Percentiles rank a stretch among this genome's conserved stretches.
Conservation (phyloP, 208 protist species). For the Leishmania turanica region DNA sequence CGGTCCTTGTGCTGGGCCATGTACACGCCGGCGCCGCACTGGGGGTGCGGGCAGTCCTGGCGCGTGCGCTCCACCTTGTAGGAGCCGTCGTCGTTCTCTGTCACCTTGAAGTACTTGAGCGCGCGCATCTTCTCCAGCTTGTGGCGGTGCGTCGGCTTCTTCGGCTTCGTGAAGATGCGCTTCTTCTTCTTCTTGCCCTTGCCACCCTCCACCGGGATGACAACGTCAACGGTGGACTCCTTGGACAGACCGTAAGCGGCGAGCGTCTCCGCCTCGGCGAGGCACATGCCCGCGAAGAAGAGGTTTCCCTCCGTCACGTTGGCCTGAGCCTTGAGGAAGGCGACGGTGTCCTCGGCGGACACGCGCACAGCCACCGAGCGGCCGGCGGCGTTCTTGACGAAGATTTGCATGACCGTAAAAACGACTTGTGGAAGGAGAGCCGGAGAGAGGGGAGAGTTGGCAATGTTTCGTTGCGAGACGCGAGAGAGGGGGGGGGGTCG, state of each 20-base stretch:
- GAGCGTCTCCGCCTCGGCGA: slow-evolving; percentile 78
- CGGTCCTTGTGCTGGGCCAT: slow-evolving; percentile 99
- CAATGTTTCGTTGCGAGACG: neutral
- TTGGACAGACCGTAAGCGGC: slow-evolving; percentile 72
- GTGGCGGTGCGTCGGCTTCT: slow-evolving; percentile 98
- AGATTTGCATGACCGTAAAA: slow-evolving; percentile 88
- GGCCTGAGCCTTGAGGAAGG: slow-evolving; percentile 79
- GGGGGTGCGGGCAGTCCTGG: slow-evolving; percentile 94
- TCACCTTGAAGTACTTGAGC: slow-evolving; percentile 99
- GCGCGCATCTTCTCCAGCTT: slow-evolving; percentile 99
- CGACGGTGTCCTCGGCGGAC: slow-evolving; percentile 85
- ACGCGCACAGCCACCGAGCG: slow-evolving; percentile 91
- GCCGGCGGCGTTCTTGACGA: slow-evolving; percentile 91
- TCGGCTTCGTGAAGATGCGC: slow-evolving; percentile 99
- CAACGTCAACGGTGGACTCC: slow-evolving; percentile 90
- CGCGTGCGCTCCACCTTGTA: slow-evolving; percentile 97
- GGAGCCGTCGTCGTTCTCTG: slow-evolving; percentile 95
- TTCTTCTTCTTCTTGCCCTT: slow-evolving; percentile 99
- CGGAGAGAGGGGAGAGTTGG: too few species aligned
- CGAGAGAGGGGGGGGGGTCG: neutral
- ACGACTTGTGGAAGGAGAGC: neutral
- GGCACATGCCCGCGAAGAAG: slow-evolving; percentile 90
- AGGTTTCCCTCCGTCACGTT: slow-evolving; percentile 75
- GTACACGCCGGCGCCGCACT: slow-evolving; percentile 98
- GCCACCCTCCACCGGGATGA: slow-evolving; percentile 90